Percentiles rank a stretch among this genome's conserved stretches.
These are phyloP conservation scores for Fraxinus pennsylvanica DNA, from an alignment of 257 asterid species.

Conservation along the genomic window DNA sequence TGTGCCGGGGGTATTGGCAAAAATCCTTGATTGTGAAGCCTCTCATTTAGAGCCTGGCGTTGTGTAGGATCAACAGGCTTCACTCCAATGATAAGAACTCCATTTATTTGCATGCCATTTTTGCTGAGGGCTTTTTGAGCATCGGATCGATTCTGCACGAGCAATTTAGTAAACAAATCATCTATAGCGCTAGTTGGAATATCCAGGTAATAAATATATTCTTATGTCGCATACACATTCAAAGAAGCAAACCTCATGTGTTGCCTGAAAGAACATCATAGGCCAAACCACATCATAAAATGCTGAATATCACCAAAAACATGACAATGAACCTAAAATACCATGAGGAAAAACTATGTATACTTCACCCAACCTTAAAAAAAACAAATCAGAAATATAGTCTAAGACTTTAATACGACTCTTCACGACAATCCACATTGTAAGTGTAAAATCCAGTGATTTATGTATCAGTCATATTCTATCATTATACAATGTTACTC, in stretches of 20 bases:
- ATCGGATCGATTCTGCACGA: constrained; percentile 74
- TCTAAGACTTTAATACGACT: background rate
- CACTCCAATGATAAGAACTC: constrained; percentile 89
- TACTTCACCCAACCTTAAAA: background rate
- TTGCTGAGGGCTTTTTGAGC: constrained; percentile 87
- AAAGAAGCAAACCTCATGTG: background rate
- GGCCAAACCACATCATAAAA: background rate
- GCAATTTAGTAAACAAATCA: constrained; percentile 6
- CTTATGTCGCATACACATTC: background rate
- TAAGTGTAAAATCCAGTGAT: background rate
- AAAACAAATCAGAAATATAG: background rate
- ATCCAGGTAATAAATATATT: background rate
- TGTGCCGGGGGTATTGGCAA: constrained; percentile 68
- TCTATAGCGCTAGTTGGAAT: background rate
- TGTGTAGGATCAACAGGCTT: constrained; percentile 87
- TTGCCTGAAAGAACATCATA: background rate
- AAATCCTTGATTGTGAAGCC: constrained; percentile 75
- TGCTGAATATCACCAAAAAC: background rate
- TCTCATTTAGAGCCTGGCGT: constrained; percentile 70
- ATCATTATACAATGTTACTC: background rate
- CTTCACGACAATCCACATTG: background rate
- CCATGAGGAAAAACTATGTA: background rate
- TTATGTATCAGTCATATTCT: background rate
- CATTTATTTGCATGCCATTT: constrained; percentile 81
- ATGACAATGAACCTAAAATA: background rate